Evolutionary conservation across 2,329 filamentous ascomycete species (phyloP).

Genomic region (Venturia oleaginea): DNA sequence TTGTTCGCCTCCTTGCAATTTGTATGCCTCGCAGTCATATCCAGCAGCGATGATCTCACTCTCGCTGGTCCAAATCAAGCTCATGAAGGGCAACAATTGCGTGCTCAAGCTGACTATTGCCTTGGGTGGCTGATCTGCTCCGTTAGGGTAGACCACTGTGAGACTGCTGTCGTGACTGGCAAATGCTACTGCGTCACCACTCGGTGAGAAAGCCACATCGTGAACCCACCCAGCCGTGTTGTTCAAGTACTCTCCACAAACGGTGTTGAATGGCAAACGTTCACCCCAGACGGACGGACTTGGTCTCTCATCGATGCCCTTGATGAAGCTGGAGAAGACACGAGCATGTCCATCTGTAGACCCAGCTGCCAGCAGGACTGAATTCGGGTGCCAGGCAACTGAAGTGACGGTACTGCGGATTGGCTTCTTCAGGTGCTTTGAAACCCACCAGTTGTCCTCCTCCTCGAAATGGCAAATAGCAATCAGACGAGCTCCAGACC

Average conservation of each 20-base stretch:
- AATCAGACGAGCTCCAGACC: constrained; percentile 89
- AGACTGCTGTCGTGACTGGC: constrained; percentile 92
- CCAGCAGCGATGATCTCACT: constrained; percentile 91
- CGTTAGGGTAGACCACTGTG: constrained; percentile 90
- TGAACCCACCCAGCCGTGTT: constrained; percentile 97
- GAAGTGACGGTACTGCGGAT: constrained; percentile 95
- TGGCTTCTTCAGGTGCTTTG: constrained; percentile 98
- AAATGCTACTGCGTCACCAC: constrained; percentile 87
- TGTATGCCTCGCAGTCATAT: constrained; percentile 81
- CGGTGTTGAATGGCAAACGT: constrained; percentile 92
- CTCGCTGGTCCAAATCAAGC: constrained; percentile 85
- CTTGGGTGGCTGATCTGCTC: constrained; percentile 77
- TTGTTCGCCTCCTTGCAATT: constrained; percentile 65
- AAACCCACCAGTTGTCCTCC: constrained; percentile 99
- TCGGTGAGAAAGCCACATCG: constrained; percentile 84
- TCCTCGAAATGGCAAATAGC: constrained; percentile 98
- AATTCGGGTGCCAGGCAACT: constrained; percentile 95
- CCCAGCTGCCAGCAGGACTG: constrained; percentile 84
- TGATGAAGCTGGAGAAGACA: constrained; percentile 93
- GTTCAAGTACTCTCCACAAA: constrained; percentile 93
- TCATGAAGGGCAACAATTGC: constrained; percentile 85
- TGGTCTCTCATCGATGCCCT: constrained; percentile 80
- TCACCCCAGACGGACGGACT: constrained; percentile 90
- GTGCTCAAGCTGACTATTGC: constrained; percentile 88
- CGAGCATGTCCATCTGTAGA: constrained; percentile 96